A percentile compares a stretch with the other conserved stretches of the same genome.
These are phyloP conservation scores for Musa schizocarpa DNA, from an alignment of 176 grass and related monocot species.

Conservation along the genomic window DNA sequence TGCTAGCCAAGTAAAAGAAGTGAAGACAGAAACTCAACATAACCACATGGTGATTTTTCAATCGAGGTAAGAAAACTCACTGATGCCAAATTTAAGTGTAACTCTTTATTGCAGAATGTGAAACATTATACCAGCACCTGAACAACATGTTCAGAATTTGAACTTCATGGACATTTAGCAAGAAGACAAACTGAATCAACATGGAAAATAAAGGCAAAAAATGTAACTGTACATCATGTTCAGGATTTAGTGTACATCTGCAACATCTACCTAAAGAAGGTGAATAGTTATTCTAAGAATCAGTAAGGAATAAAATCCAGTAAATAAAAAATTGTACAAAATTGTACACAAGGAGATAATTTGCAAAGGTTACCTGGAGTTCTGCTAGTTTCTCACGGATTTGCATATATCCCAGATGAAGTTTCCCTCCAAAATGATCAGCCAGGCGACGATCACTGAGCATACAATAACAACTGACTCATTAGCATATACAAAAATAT, in stretches of 20 bases:
- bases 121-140: slow-evolving; percentile 20
- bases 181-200: background rate
- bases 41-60: slow-evolving; percentile 15
- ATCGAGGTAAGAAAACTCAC: slow-evolving; percentile 14
- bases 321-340: background rate
- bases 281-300: background rate
- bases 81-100: slow-evolving; percentile 8
- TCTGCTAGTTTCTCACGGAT: slow-evolving; percentile 71
- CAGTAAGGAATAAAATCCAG: slow-evolving; percentile 3
- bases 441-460: slow-evolving; percentile 83
- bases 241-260: background rate
- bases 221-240: background rate
- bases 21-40: slow-evolving; percentile 7
- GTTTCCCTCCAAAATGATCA: slow-evolving; percentile 99
- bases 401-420: slow-evolving; percentile 93
- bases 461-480: slow-evolving; percentile 15
- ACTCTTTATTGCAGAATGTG: slow-evolving; percentile 22
- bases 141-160: slow-evolving; percentile 13
- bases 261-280: background rate
- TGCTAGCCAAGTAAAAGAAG: slow-evolving; percentile 10
- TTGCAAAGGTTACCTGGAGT: slow-evolving; percentile 45
- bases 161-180: slow-evolving; percentile 13
- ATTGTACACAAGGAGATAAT: background rate
- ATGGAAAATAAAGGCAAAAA: background rate
- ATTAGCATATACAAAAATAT: background rate